Evolutionary conservation across 2,329 filamentous ascomycete genomes (phyloP), one percentile per base, ranked within the genome.

Genomic region (Cordyceps cateniannulata): DNA sequence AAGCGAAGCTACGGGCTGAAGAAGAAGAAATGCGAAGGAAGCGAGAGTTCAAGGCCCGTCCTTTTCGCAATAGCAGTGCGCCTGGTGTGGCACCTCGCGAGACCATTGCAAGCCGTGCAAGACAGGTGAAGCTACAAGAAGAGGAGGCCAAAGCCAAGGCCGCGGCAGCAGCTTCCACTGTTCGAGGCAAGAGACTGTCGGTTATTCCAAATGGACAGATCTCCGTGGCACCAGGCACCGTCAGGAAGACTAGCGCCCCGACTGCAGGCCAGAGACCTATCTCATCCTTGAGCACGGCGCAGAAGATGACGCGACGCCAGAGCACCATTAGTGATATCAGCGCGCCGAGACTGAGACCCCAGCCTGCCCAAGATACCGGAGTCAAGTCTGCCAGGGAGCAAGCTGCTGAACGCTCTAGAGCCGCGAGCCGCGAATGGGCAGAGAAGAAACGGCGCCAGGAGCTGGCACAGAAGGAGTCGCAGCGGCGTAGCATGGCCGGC

Each of bases 1-100:
- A 85, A 66, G 76, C 81, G 61, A 80, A 78, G 64, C 71, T 87
- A 48, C 79, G 75, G 63, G 78, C 77, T 3, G 78, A 86, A 66
- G 83, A 85, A 66, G 84, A 86, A 65, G 84, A 86, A 65, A 81
- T 85, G 63, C 79, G 76, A 25, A 83, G 78, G 70, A 79, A 80
- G 60, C 81, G 85, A 60, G 83, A 87, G 66, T 87, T 87, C 75
- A 88, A 86, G 69, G 85, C 85, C 6, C 79, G 79, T 40, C 85
- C 85, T 20, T 69, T 84, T 42, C 79, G 80, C 47, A 72, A 75
- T 58, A 80, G 75, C 59, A 68, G 76, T 20, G 72, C 71, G 9
- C 72, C 76, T 1, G 71, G 72, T 50, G 70, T 76, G 6, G 64
- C 76, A 5, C 82, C 83, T 44, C 82, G 84, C 27, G 83, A 84